Conservation (phyloP, 495 filamentous ascomycete species). For the Tuber calosporum region DNA sequence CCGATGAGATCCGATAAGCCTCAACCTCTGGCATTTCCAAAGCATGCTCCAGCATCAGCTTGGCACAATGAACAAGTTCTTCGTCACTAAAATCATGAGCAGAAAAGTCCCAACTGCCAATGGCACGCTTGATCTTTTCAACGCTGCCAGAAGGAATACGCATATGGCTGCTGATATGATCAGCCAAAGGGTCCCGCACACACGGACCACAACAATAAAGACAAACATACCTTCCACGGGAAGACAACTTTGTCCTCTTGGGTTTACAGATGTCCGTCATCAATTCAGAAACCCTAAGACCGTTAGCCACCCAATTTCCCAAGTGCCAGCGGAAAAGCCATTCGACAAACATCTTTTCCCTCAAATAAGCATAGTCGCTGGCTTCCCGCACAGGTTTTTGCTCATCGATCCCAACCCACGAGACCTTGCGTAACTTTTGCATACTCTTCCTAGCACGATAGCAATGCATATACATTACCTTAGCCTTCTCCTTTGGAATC, state of each 20-base stretch:
- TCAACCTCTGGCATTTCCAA: constrained; percentile 73
- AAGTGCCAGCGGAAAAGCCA: neutral
- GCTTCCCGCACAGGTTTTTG: constrained; percentile 53
- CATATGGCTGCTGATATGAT: constrained; percentile 41
- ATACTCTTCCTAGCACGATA: constrained; percentile 70
- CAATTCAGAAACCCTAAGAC: constrained; percentile 73
- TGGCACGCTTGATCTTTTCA: constrained; percentile 56
- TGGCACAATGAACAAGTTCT: constrained; percentile 71
- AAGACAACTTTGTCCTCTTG: constrained; percentile 52
- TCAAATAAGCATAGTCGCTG: constrained; percentile 65
- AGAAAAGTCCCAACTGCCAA: constrained; percentile 80
- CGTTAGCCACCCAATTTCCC: constrained; percentile 3
- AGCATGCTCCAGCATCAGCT: constrained; percentile 82
- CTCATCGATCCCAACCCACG: constrained; percentile 85
- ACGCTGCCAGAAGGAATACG: constrained; percentile 53
- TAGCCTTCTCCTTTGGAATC: constrained; percentile 59
- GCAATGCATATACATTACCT: constrained; percentile 69
- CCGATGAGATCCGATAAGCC: constrained; percentile 66
- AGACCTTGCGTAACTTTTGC: constrained; percentile 66
- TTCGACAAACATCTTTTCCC: constrained; percentile 61
- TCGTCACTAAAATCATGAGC: constrained; percentile 85
- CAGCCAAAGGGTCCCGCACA: neutral
- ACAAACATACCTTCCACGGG: constrained; percentile 44
- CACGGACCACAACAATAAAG: constrained; percentile 42
- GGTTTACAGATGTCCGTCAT: constrained; percentile 87